Base-by-base conservation (phyloP, 2,329 filamentous ascomycete species). In the Chaetomium olivaceum region DNA sequence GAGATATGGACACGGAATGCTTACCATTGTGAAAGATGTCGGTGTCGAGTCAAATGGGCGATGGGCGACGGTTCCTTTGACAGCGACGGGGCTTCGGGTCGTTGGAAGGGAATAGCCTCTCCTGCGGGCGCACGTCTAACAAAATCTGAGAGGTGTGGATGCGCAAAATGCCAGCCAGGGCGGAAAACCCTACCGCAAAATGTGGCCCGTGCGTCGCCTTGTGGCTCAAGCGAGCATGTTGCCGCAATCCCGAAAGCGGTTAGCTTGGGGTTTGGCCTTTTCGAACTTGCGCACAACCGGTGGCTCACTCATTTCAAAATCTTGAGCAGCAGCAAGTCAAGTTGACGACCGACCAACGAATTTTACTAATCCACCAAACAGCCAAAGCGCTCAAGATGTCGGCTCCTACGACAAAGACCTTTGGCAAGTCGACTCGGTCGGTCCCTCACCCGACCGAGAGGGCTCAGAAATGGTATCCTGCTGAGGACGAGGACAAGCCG, bases 401-500 rank as follows among this genome's bases (percentile, higher is more conserved):
- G 88, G 85, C 81, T 77, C 82, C 83, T 77, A 85, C 87, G 84
- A 91, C 87, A 79, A 96, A 97, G 92, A 94, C 91, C 87, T 97
- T 97, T 88, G 93, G 93, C 86, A 95, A 95, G 89, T 92, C 92
- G 84, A 91, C 92, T 85, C 90, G 94, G 86, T 87, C 90, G 82
- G 90, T 97, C 82, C 93, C 91, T 82, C 88, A 91, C 83, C 82
- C 86, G 82, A 86, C 87, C 80, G 89, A 97, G 83, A 96, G 96
- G 91, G 94, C 94, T 78, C 89, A 91, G 87, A 98, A 97, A 87
- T 99, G 94, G 92, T 99, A 99, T 86, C 92, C 93, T 82, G 91
- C 92, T 80, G 91, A 96, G 82, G 94, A 97, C 83, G 91, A 94
- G 80, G 80, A 87, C 80, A 85, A 90, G 83, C 87, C 89, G 78